Base-by-base conservation (phyloP, 352 stramenopile species). In the Aphanomyces stellatus region DNA sequence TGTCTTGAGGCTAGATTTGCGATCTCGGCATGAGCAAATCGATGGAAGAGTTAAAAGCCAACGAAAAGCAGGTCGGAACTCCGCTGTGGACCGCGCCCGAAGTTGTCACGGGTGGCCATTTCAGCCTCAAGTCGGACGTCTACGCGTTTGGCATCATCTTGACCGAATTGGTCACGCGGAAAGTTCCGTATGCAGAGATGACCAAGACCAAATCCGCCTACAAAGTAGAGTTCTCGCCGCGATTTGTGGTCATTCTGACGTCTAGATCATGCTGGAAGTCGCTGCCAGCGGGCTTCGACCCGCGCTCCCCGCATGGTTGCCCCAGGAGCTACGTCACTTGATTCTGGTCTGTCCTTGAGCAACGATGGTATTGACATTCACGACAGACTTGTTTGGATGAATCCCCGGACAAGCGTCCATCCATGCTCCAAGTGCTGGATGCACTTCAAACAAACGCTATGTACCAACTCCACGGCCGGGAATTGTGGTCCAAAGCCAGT, bases 121-220 rank as follows among this genome's bases (percentile, higher is more conserved):
- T 62, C 40, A 74, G 63, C 61, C 40, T 68, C 30, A 74, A 72
- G 49, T 65, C 70, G 4, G 69, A 74, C 60, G 57, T 71, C n/a
- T 74, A 72, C 31, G 61, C 56, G 11, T 74, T 70, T 37, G 69
- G 69, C 46, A 67, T 74, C 37, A 69, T 75, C 19, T 56, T 75
- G 8, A 72, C 60, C 62, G 60, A 68, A 17, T 49, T 68, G 28
- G n/a, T 61, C n/a, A 68, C 60, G 22, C 40, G 60, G 40, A 57
- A 59, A 24, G 49, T 34, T 37, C 60, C 60, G 31, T 68, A 68
- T 25, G n/a, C 25, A 24, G 60, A 61, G 3, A 27, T 56, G 25
- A 40, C 22, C 19, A 10, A 25, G 5, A 49, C 22, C 42, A 61
- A 24, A 5, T 68, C 55, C 10, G 33, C 55, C 28, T 64, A 51